Evolutionary conservation across 345 rosid species (phyloP).

Genomic region (Euphorbia tirucalli): DNA sequence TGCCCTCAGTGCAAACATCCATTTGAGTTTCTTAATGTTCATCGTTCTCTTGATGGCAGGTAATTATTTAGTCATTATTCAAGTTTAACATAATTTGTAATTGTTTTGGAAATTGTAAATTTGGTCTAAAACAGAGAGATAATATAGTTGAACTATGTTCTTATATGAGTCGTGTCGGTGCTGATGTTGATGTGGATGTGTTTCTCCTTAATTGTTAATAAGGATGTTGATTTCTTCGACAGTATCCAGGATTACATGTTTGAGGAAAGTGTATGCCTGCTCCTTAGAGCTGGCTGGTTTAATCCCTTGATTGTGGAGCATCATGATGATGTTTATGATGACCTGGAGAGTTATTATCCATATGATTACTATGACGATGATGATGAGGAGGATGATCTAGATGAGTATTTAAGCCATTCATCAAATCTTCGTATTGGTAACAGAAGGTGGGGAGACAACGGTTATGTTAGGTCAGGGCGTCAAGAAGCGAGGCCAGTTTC

Average conservation of each 20-base stretch:
- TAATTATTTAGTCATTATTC: constrained; percentile 14
- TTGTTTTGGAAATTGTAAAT: neutral
- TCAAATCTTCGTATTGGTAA: constrained; percentile 70
- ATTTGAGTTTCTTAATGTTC: constrained; percentile 76
- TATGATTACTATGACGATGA: constrained; percentile 39
- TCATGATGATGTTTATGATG: constrained; percentile 34
- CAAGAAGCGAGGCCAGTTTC: constrained; percentile 77
- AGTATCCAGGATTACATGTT: constrained; percentile 89
- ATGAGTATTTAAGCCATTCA: constrained; percentile 49
- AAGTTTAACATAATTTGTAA: neutral
- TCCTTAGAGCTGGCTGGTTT: constrained; percentile 86
- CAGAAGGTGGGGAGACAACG: constrained; percentile 93
- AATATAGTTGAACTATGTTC: too few species aligned
- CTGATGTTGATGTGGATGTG: too few species aligned
- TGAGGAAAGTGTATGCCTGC: constrained; percentile 91
- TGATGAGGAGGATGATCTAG: constrained; percentile 48
- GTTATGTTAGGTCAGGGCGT: constrained; percentile 78
- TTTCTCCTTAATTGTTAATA: neutral
- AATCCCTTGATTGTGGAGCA: constrained; percentile 56
- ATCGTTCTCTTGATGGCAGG: constrained; percentile 90
- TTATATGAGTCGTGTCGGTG: neutral
- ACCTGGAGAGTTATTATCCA: constrained; percentile 37
- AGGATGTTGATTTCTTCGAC: neutral
- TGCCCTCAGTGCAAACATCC: constrained; percentile 98
- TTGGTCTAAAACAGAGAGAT: neutral